Base-by-base conservation (phyloP, 257 asterid species). In the Nicotiana otophora region DNA sequence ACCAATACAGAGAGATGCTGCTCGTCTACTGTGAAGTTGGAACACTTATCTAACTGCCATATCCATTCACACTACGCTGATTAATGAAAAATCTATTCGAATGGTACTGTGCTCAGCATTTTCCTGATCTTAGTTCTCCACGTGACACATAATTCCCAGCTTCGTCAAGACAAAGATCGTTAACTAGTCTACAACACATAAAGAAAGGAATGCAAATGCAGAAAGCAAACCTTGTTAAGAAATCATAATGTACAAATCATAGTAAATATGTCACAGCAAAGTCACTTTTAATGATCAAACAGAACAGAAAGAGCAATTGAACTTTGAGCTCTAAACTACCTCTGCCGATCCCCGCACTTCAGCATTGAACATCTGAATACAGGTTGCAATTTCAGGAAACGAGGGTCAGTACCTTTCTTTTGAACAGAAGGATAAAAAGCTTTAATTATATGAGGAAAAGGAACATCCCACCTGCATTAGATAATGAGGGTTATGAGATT, bases 391-490 rank as follows among this genome's bases (percentile, higher is more conserved):
- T 92, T 91, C 84, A 96, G 78, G 88, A 96, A 96, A 77, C 98
- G 98, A n/a, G 99, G 98, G 91, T 93, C 98, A 86, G 88, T 89
- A 55, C 83, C 89, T 87, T 93, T 90, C 77, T 55, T 77, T 86
- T 89, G 88, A 69, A 58, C 79, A 76, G 85, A 78, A 83, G 94
- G 90, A 90, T 86, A 96, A 81, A 92, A 86, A 78, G 62, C 88
- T 89, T 91, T 87, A 82, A 92, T 85, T 2, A 92, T 82, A 80
- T 76, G 93, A 83, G 98, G 98, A 81, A 88, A 91, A 87, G 99
- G 99, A 84, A 96, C 94, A 87, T 96, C 97, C 99, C 99, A 96
- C 91, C 98, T 94, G 92, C 88, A 89, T 72, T 78, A 87, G 78
- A 76, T 42, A 16, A 23, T 72, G 33, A 72, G 39, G 39, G 58